These are phyloP conservation scores for Boechera stricta DNA, from an alignment of 345 rosid species.

Conservation along the genomic window DNA sequence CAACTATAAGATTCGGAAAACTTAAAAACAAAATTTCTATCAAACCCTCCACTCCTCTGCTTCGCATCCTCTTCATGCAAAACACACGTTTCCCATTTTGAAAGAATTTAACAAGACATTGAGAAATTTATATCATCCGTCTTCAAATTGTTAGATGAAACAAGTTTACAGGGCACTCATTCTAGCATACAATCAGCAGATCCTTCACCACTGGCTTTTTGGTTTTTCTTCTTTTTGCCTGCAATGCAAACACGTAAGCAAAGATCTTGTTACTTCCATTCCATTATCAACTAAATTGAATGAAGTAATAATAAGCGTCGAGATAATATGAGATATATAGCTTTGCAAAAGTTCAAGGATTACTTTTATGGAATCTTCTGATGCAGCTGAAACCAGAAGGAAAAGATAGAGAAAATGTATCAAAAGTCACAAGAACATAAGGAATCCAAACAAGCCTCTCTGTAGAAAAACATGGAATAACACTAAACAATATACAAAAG, in stretches of 20 bases:
- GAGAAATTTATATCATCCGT: not conserved
- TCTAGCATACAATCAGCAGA: slow-evolving; percentile 48
- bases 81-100: not conserved
- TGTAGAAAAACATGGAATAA: not conserved
- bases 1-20: not conserved
- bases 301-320: not conserved
- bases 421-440: not conserved
- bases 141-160: slow-evolving; percentile 20
- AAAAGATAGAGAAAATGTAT: not conserved
- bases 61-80: not conserved
- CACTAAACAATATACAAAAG: not conserved
- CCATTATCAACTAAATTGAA: not conserved
- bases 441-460: not conserved
- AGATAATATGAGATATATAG: not conserved
- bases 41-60: slow-evolving; percentile 11
- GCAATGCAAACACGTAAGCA: slow-evolving; percentile 15
- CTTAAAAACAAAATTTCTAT: not conserved
- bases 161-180: slow-evolving; percentile 18
- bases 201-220: slow-evolving; percentile 20
- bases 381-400: slow-evolving; percentile 28
- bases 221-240: slow-evolving; percentile 46
- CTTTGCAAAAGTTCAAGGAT: slow-evolving; percentile 14
- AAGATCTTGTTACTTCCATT: slow-evolving; percentile 12
- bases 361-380: slow-evolving; percentile 52
- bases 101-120: not conserved